Percentiles rank a stretch among this genome's conserved stretches.
Evolutionary conservation across 345 rosid species (phyloP).

Genomic region (Pistacia atlantica): DNA sequence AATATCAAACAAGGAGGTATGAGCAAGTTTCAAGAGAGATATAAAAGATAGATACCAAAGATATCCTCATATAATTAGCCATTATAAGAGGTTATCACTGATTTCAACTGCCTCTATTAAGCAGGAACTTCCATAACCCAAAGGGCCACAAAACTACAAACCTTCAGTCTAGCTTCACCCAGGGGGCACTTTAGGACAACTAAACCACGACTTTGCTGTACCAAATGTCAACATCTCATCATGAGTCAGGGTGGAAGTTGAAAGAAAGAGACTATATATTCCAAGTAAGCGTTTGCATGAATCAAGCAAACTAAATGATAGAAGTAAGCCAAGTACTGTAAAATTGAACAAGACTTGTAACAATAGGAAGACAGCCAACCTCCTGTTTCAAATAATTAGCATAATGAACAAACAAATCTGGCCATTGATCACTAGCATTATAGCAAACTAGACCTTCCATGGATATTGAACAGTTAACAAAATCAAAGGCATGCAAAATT

Average conservation of each 20-base stretch:
- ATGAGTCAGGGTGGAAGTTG: not conserved
- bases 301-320: not conserved
- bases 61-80: not conserved
- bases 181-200: not conserved
- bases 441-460: not conserved
- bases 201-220: not conserved
- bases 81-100: slow-evolving; percentile 4
- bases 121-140: not conserved
- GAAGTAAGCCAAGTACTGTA: not conserved
- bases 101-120: not conserved
- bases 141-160: no score
- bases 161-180: not conserved
- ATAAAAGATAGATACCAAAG: no score
- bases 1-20: no score
- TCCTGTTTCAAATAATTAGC: slow-evolving; percentile 4
- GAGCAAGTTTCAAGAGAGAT: no score
- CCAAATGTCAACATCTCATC: not conserved
- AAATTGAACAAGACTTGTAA: not conserved
- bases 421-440: not conserved
- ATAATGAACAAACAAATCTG: not conserved
- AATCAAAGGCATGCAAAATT: slow-evolving; percentile 12
- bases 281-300: not conserved
- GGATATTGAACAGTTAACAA: slow-evolving; percentile 9
- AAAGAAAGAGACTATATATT: not conserved
- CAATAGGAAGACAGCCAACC: not conserved